phyloP scores from a whole-genome alignment of 306 rosid species.

The Begonia loranthoides region DNA sequence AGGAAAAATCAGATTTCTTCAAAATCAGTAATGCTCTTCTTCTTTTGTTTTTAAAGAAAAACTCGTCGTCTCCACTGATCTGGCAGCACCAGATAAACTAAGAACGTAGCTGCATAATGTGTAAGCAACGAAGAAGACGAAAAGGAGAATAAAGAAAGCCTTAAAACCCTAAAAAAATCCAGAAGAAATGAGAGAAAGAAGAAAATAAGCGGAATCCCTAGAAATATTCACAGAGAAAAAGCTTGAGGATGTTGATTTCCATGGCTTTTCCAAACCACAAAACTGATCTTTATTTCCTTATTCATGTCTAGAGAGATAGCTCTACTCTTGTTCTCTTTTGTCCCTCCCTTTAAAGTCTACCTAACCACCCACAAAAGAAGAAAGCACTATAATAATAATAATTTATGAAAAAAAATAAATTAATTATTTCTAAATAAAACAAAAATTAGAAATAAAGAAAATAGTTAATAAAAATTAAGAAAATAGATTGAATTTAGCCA shows the following conservation, averaged over 20 bases:
- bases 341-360: not conserved
- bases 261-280: not conserved
- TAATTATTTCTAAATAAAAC: too few relatives aligned
- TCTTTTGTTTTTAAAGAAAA: too few relatives aligned
- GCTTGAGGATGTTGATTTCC: not conserved
- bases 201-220: not conserved
- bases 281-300: not conserved
- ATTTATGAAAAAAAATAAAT: too few relatives aligned
- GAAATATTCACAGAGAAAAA: slow-evolving; percentile 2
- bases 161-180: not conserved
- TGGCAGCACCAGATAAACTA: too few relatives aligned
- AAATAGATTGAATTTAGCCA: too few relatives aligned
- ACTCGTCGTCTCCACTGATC: too few relatives aligned
- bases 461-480: too few relatives aligned
- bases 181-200: not conserved
- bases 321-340: not conserved
- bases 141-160: not conserved
- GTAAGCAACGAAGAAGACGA: not conserved
- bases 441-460: too few relatives aligned
- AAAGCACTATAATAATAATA: too few relatives aligned
- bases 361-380: too few relatives aligned
- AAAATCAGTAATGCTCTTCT: not conserved
- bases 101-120: too few relatives aligned
- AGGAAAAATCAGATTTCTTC: too few relatives aligned
- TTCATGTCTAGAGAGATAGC: not conserved